phyloP scores from a whole-genome alignment of 345 rosid species.

The Cardamine resedifolia region DNA sequence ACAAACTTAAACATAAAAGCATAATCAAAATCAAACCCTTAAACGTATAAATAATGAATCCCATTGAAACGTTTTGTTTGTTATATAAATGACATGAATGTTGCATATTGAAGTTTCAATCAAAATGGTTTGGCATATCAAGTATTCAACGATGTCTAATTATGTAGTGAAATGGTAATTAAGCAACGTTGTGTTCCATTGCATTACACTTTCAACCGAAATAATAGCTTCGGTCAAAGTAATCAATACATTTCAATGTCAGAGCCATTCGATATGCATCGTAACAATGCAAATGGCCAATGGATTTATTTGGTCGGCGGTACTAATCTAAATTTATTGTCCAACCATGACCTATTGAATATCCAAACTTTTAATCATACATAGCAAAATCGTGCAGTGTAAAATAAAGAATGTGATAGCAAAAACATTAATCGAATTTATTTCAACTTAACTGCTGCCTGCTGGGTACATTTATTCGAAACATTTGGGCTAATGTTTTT shows the following conservation, averaged over 20 bases:
- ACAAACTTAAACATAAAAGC: neutral
- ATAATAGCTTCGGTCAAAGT: slow-evolving; percentile 3
- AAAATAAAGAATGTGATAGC: neutral
- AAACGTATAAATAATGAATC: neutral
- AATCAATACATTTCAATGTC: slow-evolving; percentile 13
- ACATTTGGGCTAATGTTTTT: neutral
- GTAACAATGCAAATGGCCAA: slow-evolving; percentile 12
- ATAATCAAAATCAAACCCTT: neutral
- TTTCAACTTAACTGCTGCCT: neutral
- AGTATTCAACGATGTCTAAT: neutral
- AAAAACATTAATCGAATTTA: neutral
- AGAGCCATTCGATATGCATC: neutral
- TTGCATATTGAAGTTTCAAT: neutral
- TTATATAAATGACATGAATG: neutral
- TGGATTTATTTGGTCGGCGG: slow-evolving; percentile 19
- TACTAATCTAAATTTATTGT: slow-evolving; percentile 18
- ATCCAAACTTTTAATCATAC: neutral
- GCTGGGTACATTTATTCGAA: neutral
- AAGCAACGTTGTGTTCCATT: neutral
- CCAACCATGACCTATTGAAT: neutral
- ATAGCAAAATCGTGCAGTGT: neutral
- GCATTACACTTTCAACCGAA: neutral
- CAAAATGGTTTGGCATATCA: neutral
- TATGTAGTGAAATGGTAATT: neutral
- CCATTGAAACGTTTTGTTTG: neutral